Conservation (phyloP, 1,139 yeast genomes). For the Hyphopichia burtonii region DNA sequence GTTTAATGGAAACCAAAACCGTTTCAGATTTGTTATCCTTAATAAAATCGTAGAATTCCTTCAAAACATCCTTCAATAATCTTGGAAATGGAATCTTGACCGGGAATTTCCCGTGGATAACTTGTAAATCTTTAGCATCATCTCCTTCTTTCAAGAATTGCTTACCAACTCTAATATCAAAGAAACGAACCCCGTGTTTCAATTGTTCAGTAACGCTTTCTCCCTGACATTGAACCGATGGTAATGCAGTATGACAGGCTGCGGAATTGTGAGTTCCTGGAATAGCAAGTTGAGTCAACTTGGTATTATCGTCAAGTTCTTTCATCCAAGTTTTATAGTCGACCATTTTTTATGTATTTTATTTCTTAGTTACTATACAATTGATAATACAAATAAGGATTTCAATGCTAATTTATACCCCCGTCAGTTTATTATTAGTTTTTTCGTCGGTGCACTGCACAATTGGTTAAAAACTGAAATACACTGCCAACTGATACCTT, state of each 20-base stretch:
- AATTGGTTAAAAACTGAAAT: no score
- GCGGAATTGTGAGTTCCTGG: slow-evolving; percentile 86
- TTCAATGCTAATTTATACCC: no score
- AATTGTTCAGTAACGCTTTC: slow-evolving; percentile 60
- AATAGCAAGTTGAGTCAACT: slow-evolving; percentile 55
- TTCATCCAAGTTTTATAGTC: slow-evolving; percentile 54
- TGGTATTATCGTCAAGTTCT: slow-evolving; percentile 51
- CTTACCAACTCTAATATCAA: slow-evolving; percentile 67
- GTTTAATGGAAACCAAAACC: slow-evolving; percentile 68
- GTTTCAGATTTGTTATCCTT: slow-evolving; percentile 54
- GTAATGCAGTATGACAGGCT: slow-evolving; percentile 72
- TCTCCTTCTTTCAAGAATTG: slow-evolving; percentile 52
- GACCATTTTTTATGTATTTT: slow-evolving; percentile 33
- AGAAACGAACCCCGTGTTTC: slow-evolving; percentile 69
- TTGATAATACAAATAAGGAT: no score
- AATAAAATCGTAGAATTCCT: slow-evolving; percentile 61
- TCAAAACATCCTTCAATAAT: slow-evolving; percentile 45
- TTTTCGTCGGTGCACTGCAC: no score
- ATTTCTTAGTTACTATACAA: no score
- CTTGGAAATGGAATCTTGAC: slow-evolving; percentile 62
- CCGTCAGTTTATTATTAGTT: no score
- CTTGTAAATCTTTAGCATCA: slow-evolving; percentile 56
- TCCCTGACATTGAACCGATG: slow-evolving; percentile 80
- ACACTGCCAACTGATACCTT: no score
- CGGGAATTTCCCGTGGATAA: slow-evolving; percentile 76